Percentiles rank a stretch among this genome's conserved stretches.
Evolutionary conservation across 1,284 basidiomycete genomes (phyloP).

Genomic region (Apiotrichum laibachii): DNA sequence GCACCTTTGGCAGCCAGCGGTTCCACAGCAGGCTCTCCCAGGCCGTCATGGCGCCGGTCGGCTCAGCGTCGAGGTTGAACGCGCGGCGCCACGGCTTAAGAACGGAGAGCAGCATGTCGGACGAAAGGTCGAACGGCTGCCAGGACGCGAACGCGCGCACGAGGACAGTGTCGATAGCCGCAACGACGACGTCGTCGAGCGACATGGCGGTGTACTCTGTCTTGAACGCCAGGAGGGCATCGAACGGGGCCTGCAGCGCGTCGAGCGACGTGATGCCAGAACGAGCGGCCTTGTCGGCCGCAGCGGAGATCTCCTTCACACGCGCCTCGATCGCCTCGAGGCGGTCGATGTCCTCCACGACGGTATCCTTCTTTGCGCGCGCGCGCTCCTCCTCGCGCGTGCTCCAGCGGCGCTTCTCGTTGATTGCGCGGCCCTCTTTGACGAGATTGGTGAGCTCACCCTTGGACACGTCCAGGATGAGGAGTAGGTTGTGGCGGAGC

Average conservation of each 20-base stretch:
- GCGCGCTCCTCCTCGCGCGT: constrained; percentile 62
- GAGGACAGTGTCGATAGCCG: constrained; percentile 71
- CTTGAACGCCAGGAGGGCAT: constrained; percentile 68
- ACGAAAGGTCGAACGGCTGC: constrained; percentile 43
- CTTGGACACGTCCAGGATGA: constrained; percentile 78
- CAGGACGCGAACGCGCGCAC: constrained; percentile 33
- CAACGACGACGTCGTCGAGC: constrained; percentile 88
- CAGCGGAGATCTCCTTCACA: constrained; percentile 64
- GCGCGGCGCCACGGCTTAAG: constrained; percentile 50
- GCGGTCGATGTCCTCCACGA: constrained; percentile 62
- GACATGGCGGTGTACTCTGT: constrained; percentile 74
- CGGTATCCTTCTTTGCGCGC: constrained; percentile 64
- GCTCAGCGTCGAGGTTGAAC: constrained; percentile 28
- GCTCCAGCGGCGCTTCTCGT: constrained; percentile 73
- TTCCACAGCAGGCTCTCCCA: constrained; percentile 94
- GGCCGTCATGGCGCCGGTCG: constrained; percentile 71
- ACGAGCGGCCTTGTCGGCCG: constrained; percentile 61
- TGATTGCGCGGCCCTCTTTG: constrained; percentile 77
- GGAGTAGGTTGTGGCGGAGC: constrained; percentile 86
- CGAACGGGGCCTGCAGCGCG: constrained; percentile 67
- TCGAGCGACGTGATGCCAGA: constrained; percentile 65
- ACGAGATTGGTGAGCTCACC: constrained; percentile 82
- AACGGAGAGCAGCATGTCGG: constrained; percentile 34
- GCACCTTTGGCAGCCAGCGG: constrained; percentile 89
- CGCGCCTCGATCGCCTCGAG: constrained; percentile 72